Conservation (phyloP, 441 rosid species). For the Daphne laureola region DNA sequence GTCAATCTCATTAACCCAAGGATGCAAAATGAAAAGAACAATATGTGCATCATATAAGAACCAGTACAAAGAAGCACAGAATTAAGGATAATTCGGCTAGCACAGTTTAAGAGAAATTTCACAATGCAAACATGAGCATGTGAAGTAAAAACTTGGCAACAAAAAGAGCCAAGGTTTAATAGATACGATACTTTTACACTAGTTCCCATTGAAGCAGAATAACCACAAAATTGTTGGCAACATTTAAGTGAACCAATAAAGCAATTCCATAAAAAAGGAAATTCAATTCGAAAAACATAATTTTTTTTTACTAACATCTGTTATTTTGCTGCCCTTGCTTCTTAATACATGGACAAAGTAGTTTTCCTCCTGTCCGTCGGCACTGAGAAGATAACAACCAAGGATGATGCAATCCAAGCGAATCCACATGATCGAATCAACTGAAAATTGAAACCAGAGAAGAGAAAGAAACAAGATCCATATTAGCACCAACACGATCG, state of each 20-base stretch:
- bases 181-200: no score
- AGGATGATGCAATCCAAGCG: slow-evolving; percentile 61
- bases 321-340: slow-evolving; percentile 58
- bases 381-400: slow-evolving; percentile 62
- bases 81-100: no score
- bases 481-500: no score
- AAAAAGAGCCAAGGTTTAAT: no score
- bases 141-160: no score
- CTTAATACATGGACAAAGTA: slow-evolving; percentile 75
- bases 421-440: slow-evolving; percentile 91
- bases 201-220: neutral
- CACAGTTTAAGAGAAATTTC: no score
- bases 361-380: slow-evolving; percentile 62
- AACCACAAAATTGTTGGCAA: neutral
- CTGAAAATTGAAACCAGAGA: slow-evolving; percentile 43
- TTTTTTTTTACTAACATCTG: slow-evolving; percentile 50
- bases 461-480: neutral
- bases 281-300: neutral
- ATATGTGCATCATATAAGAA: no score
- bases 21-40: no score
- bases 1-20: no score
- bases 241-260: slow-evolving; percentile 2
- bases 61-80: no score
- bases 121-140: no score
- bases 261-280: neutral